Evolutionary conservation across 352 stramenopile genomes (phyloP).

Genomic region (Phytophthora sansomeana): DNA sequence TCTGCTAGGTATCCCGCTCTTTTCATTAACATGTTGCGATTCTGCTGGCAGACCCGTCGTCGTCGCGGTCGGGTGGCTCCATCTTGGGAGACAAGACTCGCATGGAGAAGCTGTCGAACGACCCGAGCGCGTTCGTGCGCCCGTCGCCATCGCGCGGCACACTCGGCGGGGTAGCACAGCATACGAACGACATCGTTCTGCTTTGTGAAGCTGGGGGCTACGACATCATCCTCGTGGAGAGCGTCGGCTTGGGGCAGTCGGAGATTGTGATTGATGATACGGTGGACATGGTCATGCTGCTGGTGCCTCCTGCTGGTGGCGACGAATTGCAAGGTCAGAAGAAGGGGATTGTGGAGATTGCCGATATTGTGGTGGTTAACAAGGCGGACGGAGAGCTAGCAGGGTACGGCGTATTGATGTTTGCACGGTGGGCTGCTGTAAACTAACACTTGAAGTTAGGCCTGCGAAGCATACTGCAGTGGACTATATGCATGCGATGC

Average conservation of each 20-base stretch:
- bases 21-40: neutral
- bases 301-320: slow-evolving; percentile 95
- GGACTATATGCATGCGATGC: slow-evolving; percentile 85
- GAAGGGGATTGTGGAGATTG: slow-evolving; percentile 99
- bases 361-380: slow-evolving; percentile 97
- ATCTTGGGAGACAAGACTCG: slow-evolving; percentile 99
- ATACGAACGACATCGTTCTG: slow-evolving; percentile 93
- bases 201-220: slow-evolving; percentile 95
- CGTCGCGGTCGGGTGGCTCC: slow-evolving; percentile 93
- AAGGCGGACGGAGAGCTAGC: slow-evolving; percentile 95
- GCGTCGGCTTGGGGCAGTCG: slow-evolving; percentile 97
- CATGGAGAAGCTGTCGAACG: slow-evolving; percentile 95
- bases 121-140: slow-evolving; percentile 93
- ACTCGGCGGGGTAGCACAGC: slow-evolving; percentile 73
- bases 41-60: slow-evolving; percentile 92
- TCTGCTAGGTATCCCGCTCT: neutral
- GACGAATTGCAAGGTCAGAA: slow-evolving; percentile 98
- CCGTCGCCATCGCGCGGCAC: slow-evolving; percentile 92
- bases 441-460: slow-evolving; percentile 30
- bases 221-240: slow-evolving; percentile 97
- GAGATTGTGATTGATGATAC: slow-evolving; percentile 97
- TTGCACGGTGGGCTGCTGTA: neutral
- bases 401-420: slow-evolving; percentile 33
- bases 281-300: slow-evolving; percentile 96
- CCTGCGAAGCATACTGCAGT: slow-evolving; percentile 76